A percentile compares a stretch with the other conserved stretches of the same genome.
These are phyloP conservation scores for Crithidia expoeki DNA, from an alignment of 208 protist genomes.

Conservation along the genomic window DNA sequence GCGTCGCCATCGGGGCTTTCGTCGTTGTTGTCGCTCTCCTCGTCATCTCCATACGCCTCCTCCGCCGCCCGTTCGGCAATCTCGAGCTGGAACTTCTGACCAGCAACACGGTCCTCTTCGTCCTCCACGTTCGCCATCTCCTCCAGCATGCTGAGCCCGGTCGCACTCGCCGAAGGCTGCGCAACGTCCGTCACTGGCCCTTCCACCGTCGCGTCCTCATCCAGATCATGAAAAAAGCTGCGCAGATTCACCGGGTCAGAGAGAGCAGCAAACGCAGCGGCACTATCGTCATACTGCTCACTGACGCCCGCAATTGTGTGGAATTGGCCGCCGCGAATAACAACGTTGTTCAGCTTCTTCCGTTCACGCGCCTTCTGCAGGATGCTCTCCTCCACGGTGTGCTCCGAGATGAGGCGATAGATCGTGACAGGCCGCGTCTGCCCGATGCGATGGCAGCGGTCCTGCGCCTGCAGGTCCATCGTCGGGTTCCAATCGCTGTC, in stretches of 20 bases:
- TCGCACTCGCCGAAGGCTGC: too few relatives aligned
- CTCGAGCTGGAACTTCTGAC: constrained; percentile 64
- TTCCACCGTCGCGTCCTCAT: constrained; percentile 78
- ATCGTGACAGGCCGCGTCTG: constrained; percentile 97
- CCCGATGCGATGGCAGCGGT: constrained; percentile 97
- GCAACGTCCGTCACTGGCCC: not conserved
- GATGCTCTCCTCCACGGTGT: constrained; percentile 97
- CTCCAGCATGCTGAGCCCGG: constrained; percentile 43
- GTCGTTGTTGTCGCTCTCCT: constrained; percentile 35
- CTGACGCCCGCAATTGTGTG: constrained; percentile 72
- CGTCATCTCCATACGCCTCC: constrained; percentile 24
- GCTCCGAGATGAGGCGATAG: constrained; percentile 95
- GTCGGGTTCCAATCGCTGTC: constrained; percentile 99
- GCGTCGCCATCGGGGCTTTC: too few relatives aligned
- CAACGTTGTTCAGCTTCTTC: constrained; percentile 93
- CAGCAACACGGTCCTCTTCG: constrained; percentile 74
- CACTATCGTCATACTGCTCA: constrained; percentile 60
- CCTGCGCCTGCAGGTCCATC: constrained; percentile 98
- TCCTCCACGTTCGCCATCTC: constrained; percentile 81
- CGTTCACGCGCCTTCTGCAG: constrained; percentile 95
- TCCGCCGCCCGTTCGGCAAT: constrained; percentile 54
- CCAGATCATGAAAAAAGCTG: constrained; percentile 88
- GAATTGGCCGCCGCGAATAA: constrained; percentile 95
- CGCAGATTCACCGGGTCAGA: constrained; percentile 75
- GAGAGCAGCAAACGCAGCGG: constrained; percentile 71